phyloP scores from a whole-genome alignment of 1,284 basidiomycete species.

The Tilletiaria anomala region DNA sequence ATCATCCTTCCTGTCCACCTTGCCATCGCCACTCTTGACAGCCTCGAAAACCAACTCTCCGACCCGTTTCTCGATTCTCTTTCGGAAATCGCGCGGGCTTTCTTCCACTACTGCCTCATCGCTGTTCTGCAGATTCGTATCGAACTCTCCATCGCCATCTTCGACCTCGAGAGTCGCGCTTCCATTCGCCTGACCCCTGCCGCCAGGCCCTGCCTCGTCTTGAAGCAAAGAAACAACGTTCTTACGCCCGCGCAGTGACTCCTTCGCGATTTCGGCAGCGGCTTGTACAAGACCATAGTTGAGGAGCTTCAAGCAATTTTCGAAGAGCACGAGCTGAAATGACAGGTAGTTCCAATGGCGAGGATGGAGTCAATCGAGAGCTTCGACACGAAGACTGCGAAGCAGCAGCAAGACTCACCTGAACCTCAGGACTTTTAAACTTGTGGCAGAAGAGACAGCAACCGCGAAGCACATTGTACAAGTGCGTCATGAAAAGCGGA shows the following conservation, averaged over 20 bases:
- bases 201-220: constrained; percentile 5
- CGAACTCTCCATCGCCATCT: constrained; percentile 32
- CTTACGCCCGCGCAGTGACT: constrained; percentile 28
- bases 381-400: too few species aligned
- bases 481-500: constrained; percentile 86
- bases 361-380: too few species aligned
- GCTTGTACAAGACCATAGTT: constrained; percentile 78
- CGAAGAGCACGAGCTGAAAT: too few species aligned
- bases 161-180: constrained; percentile 13
- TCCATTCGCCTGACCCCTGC: constrained; percentile 10
- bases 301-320: too few species aligned
- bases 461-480: constrained; percentile 72
- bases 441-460: constrained; percentile 92
- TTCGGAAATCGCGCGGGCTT: constrained; percentile 25
- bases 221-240: too few species aligned
- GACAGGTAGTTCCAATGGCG: too few species aligned
- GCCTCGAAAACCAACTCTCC: constrained; percentile 54
- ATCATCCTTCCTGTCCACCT: constrained; percentile 50
- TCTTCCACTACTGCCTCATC: constrained; percentile 40
- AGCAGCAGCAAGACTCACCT: constrained; percentile 53
- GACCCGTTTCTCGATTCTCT: constrained; percentile 41
- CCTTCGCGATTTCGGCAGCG: constrained; percentile 56
- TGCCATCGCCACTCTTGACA: constrained; percentile 45
- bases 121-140: constrained; percentile 35
- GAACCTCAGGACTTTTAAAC: constrained; percentile 66